Evolutionary conservation across 805 yeast species (phyloP).

Genomic region (Clavispora santaluciae): DNA sequence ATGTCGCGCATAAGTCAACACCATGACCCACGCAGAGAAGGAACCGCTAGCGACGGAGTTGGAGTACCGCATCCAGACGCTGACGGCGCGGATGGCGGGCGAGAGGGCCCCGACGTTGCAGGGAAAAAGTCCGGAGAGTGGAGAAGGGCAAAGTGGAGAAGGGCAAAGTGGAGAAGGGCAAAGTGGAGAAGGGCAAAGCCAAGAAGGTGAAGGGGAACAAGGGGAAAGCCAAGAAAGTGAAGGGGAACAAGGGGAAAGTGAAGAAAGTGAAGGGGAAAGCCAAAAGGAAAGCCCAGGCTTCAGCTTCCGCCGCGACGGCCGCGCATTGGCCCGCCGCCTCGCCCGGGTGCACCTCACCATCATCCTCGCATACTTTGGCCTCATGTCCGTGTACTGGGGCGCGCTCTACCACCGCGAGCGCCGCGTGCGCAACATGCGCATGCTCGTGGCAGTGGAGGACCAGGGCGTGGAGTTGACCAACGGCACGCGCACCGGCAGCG

Average conservation of each 20-base stretch:
- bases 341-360: conserved; percentile 16
- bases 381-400: conserved; percentile 41
- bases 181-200: too few species aligned
- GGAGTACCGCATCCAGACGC: neutral
- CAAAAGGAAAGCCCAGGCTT: too few species aligned
- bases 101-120: neutral
- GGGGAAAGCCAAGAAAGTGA: too few species aligned
- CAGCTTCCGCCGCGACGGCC: conserved; percentile 8
- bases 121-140: too few species aligned
- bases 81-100: neutral
- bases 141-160: too few species aligned
- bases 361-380: conserved; percentile 22
- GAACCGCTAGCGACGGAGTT: neutral
- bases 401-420: conserved; percentile 26
- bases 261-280: neutral
- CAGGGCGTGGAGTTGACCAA: conserved; percentile 11
- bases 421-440: conserved; percentile 28
- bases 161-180: too few species aligned
- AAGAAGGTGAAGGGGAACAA: too few species aligned
- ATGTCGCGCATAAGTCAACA: too few species aligned
- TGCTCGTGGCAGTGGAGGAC: conserved; percentile 37
- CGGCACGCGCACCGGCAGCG: conserved; percentile 16
- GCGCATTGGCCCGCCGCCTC: conserved; percentile 1
- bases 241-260: neutral
- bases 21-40: neutral